Percentiles rank a stretch among this genome's conserved stretches.
These are phyloP conservation scores for Microthlaspi erraticum DNA, from an alignment of 345 rosid genomes.

Conservation along the genomic window DNA sequence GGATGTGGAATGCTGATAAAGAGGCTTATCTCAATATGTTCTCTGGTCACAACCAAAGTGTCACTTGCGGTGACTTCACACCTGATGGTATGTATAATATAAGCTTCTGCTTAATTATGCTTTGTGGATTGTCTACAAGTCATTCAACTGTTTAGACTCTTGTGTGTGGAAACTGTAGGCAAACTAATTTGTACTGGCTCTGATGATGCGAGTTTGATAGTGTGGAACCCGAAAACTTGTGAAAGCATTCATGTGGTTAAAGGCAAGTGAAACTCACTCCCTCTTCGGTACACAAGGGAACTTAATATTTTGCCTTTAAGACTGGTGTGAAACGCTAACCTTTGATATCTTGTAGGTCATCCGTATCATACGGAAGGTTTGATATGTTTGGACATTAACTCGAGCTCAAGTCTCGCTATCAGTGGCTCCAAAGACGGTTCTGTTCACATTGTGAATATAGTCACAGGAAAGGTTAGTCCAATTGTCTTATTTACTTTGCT, in stretches of 20 bases:
- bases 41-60: constrained; percentile 73
- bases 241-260: constrained; percentile 69
- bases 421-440: constrained; percentile 85
- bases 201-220: constrained; percentile 84
- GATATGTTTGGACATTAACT: constrained; percentile 76
- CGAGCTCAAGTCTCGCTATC: constrained; percentile 77
- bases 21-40: constrained; percentile 70
- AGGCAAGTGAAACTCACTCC: constrained; percentile 51
- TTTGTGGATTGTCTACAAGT: neutral
- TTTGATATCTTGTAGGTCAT: constrained; percentile 61
- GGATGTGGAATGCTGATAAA: constrained; percentile 99
- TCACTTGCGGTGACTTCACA: constrained; percentile 93
- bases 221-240: constrained; percentile 90
- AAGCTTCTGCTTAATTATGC: constrained; percentile 5
- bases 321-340: constrained; percentile 10
- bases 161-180: constrained; percentile 53
- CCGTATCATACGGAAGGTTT: constrained; percentile 82
- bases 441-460: constrained; percentile 77
- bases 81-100: constrained; percentile 69
- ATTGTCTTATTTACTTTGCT: neutral
- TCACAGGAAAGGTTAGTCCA: constrained; percentile 72
- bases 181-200: constrained; percentile 91
- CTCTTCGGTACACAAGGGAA: neutral
- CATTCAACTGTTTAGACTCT: neutral
- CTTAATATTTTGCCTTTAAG: neutral